Conservation (phyloP, 306 rosid species). For the Gynostemma pentaphyllum region DNA sequence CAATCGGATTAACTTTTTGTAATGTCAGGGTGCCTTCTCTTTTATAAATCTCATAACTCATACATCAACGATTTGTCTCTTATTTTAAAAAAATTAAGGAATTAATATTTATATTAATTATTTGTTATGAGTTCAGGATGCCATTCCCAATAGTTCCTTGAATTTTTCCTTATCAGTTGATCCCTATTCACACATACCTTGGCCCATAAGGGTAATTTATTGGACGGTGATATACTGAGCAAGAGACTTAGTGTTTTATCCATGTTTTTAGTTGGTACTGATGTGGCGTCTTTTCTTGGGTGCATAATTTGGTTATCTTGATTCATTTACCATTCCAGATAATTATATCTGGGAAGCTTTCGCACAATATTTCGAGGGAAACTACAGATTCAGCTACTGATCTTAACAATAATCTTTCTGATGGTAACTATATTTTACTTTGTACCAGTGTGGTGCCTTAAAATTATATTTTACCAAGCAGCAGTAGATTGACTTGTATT, state of each 20-base stretch:
- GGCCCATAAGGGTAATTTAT: too few relatives aligned
- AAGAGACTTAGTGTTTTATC: not conserved
- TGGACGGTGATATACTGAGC: too few relatives aligned
- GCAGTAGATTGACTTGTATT: not conserved
- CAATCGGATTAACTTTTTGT: too few relatives aligned
- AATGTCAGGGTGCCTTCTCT: too few relatives aligned
- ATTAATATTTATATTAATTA: too few relatives aligned
- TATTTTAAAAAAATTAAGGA: too few relatives aligned
- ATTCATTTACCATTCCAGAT: conserved; percentile 28
- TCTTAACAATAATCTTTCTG: conserved; percentile 18
- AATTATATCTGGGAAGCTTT: conserved; percentile 54
- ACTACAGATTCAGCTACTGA: conserved; percentile 17
- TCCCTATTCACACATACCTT: too few relatives aligned
- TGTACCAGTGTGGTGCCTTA: not conserved
- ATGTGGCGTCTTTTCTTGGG: not conserved
- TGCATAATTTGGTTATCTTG: not conserved
- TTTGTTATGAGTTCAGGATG: too few relatives aligned
- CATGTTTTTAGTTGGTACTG: not conserved
- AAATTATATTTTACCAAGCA: not conserved
- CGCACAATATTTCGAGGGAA: conserved; percentile 33
- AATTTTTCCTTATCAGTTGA: too few relatives aligned
- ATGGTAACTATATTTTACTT: not conserved
- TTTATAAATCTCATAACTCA: too few relatives aligned
- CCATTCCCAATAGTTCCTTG: too few relatives aligned
- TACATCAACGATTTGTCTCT: too few relatives aligned